phyloP scores from a whole-genome alignment of 1,139 yeast genomes.

The Nadsonia commutata region DNA sequence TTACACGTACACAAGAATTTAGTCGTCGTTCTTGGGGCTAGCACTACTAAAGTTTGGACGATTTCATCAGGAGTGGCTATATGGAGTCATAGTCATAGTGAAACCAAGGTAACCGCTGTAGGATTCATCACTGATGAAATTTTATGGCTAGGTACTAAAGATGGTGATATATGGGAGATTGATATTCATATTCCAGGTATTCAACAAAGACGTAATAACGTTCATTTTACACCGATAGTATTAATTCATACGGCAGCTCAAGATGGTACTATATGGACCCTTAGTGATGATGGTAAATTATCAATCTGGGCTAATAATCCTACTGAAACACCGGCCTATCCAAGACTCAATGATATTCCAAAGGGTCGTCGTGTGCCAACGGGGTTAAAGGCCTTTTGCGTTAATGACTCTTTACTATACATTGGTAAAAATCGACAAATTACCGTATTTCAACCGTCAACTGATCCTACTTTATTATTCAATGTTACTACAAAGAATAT shows the following conservation, averaged over 20 bases:
- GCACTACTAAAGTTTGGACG: conserved; percentile 16
- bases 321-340: conserved; percentile 6
- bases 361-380: conserved; percentile 20
- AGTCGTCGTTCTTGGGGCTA: conserved; percentile 15
- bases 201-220: conserved; percentile 15
- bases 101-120: conserved; percentile 17
- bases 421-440: conserved; percentile 22
- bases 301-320: conserved; percentile 20
- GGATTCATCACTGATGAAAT: conserved; percentile 14
- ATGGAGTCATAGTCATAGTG: conserved; percentile 17
- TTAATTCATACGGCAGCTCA: conserved; percentile 15
- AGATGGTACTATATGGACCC: conserved; percentile 20
- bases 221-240: conserved; percentile 19
- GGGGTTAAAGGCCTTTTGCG: conserved; percentile 17
- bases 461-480: conserved; percentile 12
- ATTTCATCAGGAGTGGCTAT: conserved; percentile 15
- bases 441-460: conserved; percentile 21
- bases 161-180: conserved; percentile 23
- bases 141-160: conserved; percentile 26
- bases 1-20: conserved; percentile 16
- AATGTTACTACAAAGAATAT: conserved; percentile 19
- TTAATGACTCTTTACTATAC: conserved; percentile 21
- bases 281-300: conserved; percentile 28
- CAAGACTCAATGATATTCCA: conserved; percentile 15
- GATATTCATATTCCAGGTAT: conserved; percentile 12